A percentile compares a stretch with the other conserved stretches of the same genome.
phyloP scores from a whole-genome alignment of 2,329 filamentous ascomycete genomes.

The Cladophialophora immunda region DNA sequence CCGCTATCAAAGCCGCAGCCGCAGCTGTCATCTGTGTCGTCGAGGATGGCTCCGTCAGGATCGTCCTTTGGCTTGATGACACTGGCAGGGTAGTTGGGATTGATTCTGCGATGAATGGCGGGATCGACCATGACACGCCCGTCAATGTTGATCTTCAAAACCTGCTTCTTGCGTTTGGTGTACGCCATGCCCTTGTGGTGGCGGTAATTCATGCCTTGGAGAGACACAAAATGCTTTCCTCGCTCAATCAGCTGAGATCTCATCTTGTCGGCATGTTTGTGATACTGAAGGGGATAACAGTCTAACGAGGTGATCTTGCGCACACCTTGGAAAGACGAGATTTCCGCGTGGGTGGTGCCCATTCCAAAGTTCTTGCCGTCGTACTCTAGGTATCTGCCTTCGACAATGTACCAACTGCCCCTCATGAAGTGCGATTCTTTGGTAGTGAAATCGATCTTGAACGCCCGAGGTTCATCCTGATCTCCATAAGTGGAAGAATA shows the following conservation, averaged over 20 bases:
- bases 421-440: slow-evolving; percentile 74
- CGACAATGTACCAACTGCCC: slow-evolving; percentile 78
- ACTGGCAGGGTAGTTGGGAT: slow-evolving; percentile 84
- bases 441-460: slow-evolving; percentile 80
- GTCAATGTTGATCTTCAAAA: slow-evolving; percentile 84
- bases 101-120: slow-evolving; percentile 80
- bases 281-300: slow-evolving; percentile 81
- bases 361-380: slow-evolving; percentile 87
- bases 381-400: slow-evolving; percentile 81
- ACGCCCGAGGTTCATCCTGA: slow-evolving; percentile 78
- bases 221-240: slow-evolving; percentile 81
- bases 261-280: slow-evolving; percentile 73
- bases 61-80: slow-evolving; percentile 76
- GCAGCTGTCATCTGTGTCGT: slow-evolving; percentile 47
- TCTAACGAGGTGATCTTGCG: slow-evolving; percentile 81
- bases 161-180: slow-evolving; percentile 78
- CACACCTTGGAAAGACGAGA: slow-evolving; percentile 79
- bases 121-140: slow-evolving; percentile 90
- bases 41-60: slow-evolving; percentile 48
- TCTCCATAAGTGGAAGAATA: slow-evolving; percentile 81
- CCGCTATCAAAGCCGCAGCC: slow-evolving; percentile 43
- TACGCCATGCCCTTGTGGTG: slow-evolving; percentile 86
- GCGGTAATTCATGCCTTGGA: slow-evolving; percentile 81
- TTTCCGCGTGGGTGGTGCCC: slow-evolving; percentile 73
- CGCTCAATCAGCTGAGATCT: slow-evolving; percentile 75